phyloP scores from a whole-genome alignment of 2,329 filamentous ascomycete species.

The Paraphoma sp. region DNA sequence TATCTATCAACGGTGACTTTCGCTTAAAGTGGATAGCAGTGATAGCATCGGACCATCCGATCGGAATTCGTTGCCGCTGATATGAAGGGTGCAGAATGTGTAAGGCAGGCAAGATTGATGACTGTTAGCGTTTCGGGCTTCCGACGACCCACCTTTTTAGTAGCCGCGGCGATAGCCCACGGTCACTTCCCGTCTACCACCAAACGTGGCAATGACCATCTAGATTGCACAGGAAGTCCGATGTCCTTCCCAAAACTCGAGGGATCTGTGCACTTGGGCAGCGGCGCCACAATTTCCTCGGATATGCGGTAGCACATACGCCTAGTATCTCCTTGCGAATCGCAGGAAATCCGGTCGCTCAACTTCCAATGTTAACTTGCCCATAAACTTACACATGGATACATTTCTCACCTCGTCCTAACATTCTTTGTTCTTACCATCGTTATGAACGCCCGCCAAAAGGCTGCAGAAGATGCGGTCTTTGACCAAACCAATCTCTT shows the following conservation, averaged over 20 bases:
- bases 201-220: not conserved
- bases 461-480: conserved; percentile 20
- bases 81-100: not conserved
- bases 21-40: not conserved
- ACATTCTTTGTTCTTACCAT: not conserved
- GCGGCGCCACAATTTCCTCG: no score
- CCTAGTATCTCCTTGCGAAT: not conserved
- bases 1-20: not conserved
- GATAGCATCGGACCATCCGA: not conserved
- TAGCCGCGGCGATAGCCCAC: not conserved
- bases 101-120: not conserved
- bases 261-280: not conserved
- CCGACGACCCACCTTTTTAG: conserved; percentile 1
- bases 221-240: not conserved
- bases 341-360: not conserved
- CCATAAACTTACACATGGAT: not conserved
- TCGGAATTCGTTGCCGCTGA: not conserved
- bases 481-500: conserved; percentile 62
- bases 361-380: not conserved
- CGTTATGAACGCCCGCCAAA: conserved; percentile 13
- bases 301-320: no score
- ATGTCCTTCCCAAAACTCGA: not conserved
- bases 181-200: not conserved
- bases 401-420: not conserved
- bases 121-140: not conserved